A percentile compares a stretch with the other conserved stretches of the same genome.
Evolutionary conservation across 1,284 basidiomycete species (phyloP).

Genomic region (Pseudozyma sp.): DNA sequence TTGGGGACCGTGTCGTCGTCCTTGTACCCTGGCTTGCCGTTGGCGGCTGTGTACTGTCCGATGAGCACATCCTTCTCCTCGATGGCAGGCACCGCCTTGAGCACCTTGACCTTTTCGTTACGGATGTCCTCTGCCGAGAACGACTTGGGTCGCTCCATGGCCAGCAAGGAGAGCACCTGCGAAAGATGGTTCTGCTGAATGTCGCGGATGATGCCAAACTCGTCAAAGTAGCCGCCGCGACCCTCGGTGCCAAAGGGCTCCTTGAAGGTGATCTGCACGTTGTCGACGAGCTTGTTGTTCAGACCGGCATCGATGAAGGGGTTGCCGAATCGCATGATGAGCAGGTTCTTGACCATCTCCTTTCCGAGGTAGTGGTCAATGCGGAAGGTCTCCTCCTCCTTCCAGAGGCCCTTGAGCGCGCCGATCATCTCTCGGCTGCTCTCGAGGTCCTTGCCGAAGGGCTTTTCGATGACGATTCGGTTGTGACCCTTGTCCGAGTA

Average conservation of each 20-base stretch:
- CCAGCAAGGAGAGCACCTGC: constrained; percentile 68
- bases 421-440: constrained; percentile 65
- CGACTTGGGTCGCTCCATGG: constrained; percentile 68
- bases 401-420: constrained; percentile 66
- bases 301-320: constrained; percentile 65
- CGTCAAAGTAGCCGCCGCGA: constrained; percentile 70
- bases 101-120: constrained; percentile 68
- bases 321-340: constrained; percentile 66
- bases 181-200: constrained; percentile 70
- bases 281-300: constrained; percentile 68
- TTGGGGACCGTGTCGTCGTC: constrained; percentile 70
- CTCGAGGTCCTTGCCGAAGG: constrained; percentile 67
- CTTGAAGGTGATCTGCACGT: constrained; percentile 69
- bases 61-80: constrained; percentile 66
- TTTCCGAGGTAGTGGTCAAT: constrained; percentile 69
- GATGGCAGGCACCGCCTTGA: constrained; percentile 66
- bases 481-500: constrained; percentile 62
- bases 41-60: constrained; percentile 67
- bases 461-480: constrained; percentile 68
- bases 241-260: constrained; percentile 70
- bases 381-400: constrained; percentile 68
- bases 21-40: constrained; percentile 70
- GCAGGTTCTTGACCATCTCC: constrained; percentile 69
- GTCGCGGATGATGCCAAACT: constrained; percentile 70
- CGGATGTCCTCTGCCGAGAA: constrained; percentile 69